phyloP scores from a whole-genome alignment of 805 yeast genomes.

The Kluyveromyces starmeri region DNA sequence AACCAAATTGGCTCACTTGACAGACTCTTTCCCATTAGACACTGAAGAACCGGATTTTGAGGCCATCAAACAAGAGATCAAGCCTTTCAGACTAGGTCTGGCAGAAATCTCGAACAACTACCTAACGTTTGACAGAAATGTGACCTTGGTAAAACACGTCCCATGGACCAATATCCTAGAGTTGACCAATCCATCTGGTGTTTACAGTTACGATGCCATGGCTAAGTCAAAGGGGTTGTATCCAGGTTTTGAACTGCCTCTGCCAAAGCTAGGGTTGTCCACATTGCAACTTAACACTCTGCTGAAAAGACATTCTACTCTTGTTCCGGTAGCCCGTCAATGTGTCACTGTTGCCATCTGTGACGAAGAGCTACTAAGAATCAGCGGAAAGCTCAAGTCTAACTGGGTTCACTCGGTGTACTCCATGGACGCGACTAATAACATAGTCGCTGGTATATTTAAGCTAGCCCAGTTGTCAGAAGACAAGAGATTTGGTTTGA shows the following conservation, averaged over 20 bases:
- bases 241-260: constrained; percentile 67
- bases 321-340: constrained; percentile 66
- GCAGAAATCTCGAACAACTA: constrained; percentile 74
- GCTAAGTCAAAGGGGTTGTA: constrained; percentile 42
- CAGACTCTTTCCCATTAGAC: constrained; percentile 52
- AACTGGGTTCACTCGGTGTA: constrained; percentile 81
- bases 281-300: constrained; percentile 59
- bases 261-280: constrained; percentile 65
- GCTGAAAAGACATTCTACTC: constrained; percentile 41
- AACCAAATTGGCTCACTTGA: constrained; percentile 71
- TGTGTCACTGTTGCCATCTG: constrained; percentile 63
- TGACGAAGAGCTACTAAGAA: constrained; percentile 54
- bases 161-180: constrained; percentile 61
- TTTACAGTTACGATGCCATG: constrained; percentile 55
- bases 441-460: constrained; percentile 36
- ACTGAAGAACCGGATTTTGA: constrained; percentile 25
- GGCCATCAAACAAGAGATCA: constrained; percentile 44
- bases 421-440: constrained; percentile 44
- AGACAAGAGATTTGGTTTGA: constrained; percentile 63
- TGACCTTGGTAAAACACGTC: constrained; percentile 61
- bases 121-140: constrained; percentile 64
- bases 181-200: constrained; percentile 58
- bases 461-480: constrained; percentile 51
- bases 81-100: constrained; percentile 62
- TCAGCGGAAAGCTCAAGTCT: constrained; percentile 69